Evolutionary conservation across 371 early-diverging fungal genomes (phyloP), one percentile per base, ranked within the genome.

Genomic region (Chytridiales sp.): DNA sequence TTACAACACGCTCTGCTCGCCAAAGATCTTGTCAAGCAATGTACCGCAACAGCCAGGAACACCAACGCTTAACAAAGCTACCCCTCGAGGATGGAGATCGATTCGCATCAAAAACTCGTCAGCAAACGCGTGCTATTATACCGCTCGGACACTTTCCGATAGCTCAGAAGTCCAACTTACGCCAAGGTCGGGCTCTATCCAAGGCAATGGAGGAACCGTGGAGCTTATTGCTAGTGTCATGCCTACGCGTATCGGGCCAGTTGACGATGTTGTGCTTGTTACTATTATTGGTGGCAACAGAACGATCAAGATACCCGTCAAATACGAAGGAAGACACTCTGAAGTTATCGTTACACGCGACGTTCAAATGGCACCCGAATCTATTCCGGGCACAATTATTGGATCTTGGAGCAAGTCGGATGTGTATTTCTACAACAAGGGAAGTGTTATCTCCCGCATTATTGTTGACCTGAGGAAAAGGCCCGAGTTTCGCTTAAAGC

Each of bases 81-180:
- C 19, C 8, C n/a, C 54, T 5, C 38, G 49, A 21, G 66, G 68
- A 13, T 54, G 36, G 0, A 29, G 58, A 30, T 34, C 56, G 29
- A 57, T 71, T 22, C 49, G 55, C 32, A 56, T 76, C 41, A 76
- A 76, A 62, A 76, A 76, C 49, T 65, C 68, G 9, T 60, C 70
- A 4, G 2, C 24, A 0, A 57, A 60, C 35, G 43, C 76, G 0
- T 72, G 68, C 50, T 54, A 60, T 36, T 76, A 62, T 39, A 46
- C 60, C 1, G 73, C 73, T 2, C 54, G 24, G 8, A 32, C 39
- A 3, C 39, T 56, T 22, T 50, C 59, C 11, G 40, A 47, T n/a
- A 26, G 24, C 19, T 24, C 51, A 2, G 67, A 72, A 24, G 65
- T 70, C 15, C 31, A 43, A 6, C n/a, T 76, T 21, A 40, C 46